These are phyloP conservation scores for Salvia rosmarinus DNA, from an alignment of 257 asterid species.

Conservation along the genomic window DNA sequence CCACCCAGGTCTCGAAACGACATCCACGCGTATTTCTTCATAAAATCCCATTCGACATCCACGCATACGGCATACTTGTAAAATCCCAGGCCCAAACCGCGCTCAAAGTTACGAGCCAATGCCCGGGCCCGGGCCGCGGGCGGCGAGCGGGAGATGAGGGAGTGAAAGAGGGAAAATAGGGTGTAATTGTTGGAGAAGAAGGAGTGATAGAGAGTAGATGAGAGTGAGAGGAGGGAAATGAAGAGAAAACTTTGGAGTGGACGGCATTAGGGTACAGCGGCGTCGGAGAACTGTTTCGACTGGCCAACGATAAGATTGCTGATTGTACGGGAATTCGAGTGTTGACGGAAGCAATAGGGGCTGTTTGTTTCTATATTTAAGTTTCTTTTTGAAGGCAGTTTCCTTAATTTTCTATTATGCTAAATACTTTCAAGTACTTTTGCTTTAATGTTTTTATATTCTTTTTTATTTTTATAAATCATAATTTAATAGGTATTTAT, in stretches of 20 bases:
- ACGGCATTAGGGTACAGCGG: constrained; percentile 35
- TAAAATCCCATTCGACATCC: constrained; percentile 67
- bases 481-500: no score
- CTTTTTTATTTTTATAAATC: no score
- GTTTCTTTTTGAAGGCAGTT: no score
- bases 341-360: no score
- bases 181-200: constrained; percentile 51
- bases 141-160: constrained; percentile 72
- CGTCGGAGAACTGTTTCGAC: constrained; percentile 22
- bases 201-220: constrained; percentile 40
- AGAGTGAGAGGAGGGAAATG: constrained; percentile 37
- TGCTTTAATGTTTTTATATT: no score
- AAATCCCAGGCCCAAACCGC: constrained; percentile 60
- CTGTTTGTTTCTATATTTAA: no score
- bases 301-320: neutral
- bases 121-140: constrained; percentile 57
- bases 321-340: no score
- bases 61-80: constrained; percentile 54
- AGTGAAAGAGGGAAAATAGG: constrained; percentile 70
- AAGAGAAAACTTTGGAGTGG: constrained; percentile 41
- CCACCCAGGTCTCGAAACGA: constrained; percentile 51
- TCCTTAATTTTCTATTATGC: neutral
- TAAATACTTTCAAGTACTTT: no score
- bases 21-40: constrained; percentile 61
- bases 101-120: constrained; percentile 53